phyloP scores from a whole-genome alignment of 306 rosid species.

The Castanospermum australe region DNA sequence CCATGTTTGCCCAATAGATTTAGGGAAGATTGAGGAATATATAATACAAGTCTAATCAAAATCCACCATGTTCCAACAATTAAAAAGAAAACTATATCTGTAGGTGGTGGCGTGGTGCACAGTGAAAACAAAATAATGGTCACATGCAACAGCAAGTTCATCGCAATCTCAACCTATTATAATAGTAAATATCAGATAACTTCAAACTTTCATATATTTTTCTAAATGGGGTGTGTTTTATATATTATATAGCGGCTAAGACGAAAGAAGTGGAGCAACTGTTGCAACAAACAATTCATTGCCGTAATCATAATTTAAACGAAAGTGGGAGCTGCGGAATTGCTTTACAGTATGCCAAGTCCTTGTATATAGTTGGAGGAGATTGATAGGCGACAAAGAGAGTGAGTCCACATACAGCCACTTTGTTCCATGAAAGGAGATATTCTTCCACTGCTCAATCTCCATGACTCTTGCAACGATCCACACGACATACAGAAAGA shows the following conservation, averaged over 20 bases:
- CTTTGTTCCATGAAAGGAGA: slow-evolving; percentile 35
- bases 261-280: slow-evolving; percentile 39
- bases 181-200: not conserved
- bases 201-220: not conserved
- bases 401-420: slow-evolving; percentile 43
- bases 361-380: slow-evolving; percentile 6
- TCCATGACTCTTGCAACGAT: slow-evolving; percentile 30
- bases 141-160: not conserved
- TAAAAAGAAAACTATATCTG: not conserved
- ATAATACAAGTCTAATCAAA: slow-evolving; percentile 25
- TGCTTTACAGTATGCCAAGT: slow-evolving; percentile 44
- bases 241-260: slow-evolving; percentile 10
- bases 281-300: slow-evolving; percentile 39
- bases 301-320: slow-evolving; percentile 51
- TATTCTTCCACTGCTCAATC: slow-evolving; percentile 30
- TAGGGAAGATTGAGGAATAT: not conserved
- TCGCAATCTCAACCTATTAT: not conserved
- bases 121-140: not conserved
- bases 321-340: slow-evolving; percentile 49
- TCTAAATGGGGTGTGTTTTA: not conserved
- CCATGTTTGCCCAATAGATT: not conserved
- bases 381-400: slow-evolving; percentile 32
- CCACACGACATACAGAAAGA: not conserved
- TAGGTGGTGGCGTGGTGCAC: not conserved
- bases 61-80: slow-evolving; percentile 16